These are phyloP conservation scores for Aureoboletus auriporus DNA, from an alignment of 768 basidiomycete species.

Conservation along the genomic window DNA sequence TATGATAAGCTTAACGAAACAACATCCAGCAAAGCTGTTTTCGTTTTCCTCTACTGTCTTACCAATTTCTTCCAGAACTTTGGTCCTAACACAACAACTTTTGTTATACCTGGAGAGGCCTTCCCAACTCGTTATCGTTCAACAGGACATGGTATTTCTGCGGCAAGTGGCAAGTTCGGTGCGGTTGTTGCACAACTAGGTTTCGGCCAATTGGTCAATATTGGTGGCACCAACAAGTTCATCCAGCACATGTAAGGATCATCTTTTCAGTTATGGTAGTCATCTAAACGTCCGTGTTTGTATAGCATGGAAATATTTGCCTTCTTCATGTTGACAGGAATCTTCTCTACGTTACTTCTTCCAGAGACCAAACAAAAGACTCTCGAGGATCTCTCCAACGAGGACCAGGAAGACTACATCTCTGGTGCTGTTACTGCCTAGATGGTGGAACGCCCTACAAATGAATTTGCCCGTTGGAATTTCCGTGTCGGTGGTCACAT, in stretches of 20 bases:
- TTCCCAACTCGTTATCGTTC: conserved; percentile 90
- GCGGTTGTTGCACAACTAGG: conserved; percentile 80
- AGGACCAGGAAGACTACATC: conserved; percentile 62
- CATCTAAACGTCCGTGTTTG: conserved; percentile 2
- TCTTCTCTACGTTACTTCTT: conserved; percentile 75
- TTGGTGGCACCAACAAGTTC: conserved; percentile 59
- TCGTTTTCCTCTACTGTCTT: conserved; percentile 83
- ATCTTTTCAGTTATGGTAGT: background rate
- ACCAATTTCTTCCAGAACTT: conserved; percentile 91
- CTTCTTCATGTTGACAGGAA: conserved; percentile 81
- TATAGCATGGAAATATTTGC: conserved; percentile 74
- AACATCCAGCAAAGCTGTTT: conserved; percentile 43
- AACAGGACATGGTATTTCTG: conserved; percentile 80
- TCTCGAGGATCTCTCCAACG: conserved; percentile 73
- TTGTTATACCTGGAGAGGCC: conserved; percentile 75
- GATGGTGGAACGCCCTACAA: background rate
- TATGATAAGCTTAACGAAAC: conserved; percentile 55
- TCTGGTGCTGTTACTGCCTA: conserved; percentile 15
- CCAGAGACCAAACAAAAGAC: conserved; percentile 70
- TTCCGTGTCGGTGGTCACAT: background rate
- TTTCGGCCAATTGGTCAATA: conserved; percentile 64
- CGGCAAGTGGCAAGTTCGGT: conserved; percentile 79
- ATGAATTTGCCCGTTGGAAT: background rate
- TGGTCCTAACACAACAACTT: conserved; percentile 78
- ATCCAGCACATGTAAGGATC: conserved; percentile 63